Evolutionary conservation across 2,329 filamentous ascomycete genomes (phyloP).

Genomic region (Pseudogymnoascus verrucosus): DNA sequence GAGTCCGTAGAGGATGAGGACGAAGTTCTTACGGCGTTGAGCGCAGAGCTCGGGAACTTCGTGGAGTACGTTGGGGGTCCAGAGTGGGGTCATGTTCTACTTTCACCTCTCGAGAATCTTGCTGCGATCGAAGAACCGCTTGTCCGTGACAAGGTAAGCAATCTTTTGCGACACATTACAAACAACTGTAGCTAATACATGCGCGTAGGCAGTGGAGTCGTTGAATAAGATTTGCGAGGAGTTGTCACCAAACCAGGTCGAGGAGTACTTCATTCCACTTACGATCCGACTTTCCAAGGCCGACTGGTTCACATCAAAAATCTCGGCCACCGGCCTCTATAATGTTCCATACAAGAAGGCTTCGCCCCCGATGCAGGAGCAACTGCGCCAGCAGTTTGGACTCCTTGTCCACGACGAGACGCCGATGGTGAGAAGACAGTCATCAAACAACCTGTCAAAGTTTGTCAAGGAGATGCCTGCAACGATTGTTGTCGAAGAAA

Average conservation of each 20-base stretch:
- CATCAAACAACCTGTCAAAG: slow-evolving; percentile 91
- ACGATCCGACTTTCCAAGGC: slow-evolving; percentile 94
- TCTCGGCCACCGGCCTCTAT: slow-evolving; percentile 93
- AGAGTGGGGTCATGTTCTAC: slow-evolving; percentile 87
- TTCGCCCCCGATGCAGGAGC: slow-evolving; percentile 78
- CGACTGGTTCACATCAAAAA: slow-evolving; percentile 99
- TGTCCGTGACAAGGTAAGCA: slow-evolving; percentile 85
- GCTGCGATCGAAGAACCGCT: slow-evolving; percentile 97
- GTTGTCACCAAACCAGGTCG: slow-evolving; percentile 83
- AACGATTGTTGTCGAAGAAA: slow-evolving; percentile 88
- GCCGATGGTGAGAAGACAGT: slow-evolving; percentile 95
- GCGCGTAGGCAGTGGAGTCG: slow-evolving; percentile 80
- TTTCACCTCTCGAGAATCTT: slow-evolving; percentile 94
- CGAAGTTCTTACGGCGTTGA: slow-evolving; percentile 92
- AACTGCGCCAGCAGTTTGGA: slow-evolving; percentile 83
- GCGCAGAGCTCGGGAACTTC: slow-evolving; percentile 92
- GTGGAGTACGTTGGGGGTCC: slow-evolving; percentile 96
- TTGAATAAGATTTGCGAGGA: slow-evolving; percentile 98
- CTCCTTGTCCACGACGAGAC: slow-evolving; percentile 96
- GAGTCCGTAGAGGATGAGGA: slow-evolving; percentile 99
- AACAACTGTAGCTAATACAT: slow-evolving; percentile 11
- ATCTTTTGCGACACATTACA: neutral
- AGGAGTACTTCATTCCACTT: slow-evolving; percentile 95
- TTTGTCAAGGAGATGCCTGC: slow-evolving; percentile 97
- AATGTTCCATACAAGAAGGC: slow-evolving; percentile 90